phyloP scores from a whole-genome alignment of 176 grass and related monocot genomes.

The Luzula sylvatica region DNA sequence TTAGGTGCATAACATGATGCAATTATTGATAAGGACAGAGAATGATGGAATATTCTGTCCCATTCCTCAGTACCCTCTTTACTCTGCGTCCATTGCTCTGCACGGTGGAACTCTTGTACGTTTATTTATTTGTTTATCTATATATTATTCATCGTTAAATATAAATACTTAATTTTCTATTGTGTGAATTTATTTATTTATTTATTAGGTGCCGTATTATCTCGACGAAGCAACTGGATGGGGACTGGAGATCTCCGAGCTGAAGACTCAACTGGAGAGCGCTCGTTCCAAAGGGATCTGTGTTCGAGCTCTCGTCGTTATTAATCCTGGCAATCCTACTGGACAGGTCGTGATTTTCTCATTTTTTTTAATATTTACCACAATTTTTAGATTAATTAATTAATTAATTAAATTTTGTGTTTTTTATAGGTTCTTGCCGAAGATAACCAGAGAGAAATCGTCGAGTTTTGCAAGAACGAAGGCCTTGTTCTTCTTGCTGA shows the following conservation, averaged over 20 bases:
- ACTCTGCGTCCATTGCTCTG: slow-evolving; percentile 92
- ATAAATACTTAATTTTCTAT: too few species aligned
- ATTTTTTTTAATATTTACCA: slow-evolving; percentile 14
- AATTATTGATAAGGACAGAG: slow-evolving; percentile 83
- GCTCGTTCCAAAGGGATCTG: slow-evolving; percentile 67
- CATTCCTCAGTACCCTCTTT: slow-evolving; percentile 96
- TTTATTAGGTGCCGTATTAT: slow-evolving; percentile 84
- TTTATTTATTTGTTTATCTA: slow-evolving; percentile 8
- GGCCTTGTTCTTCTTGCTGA: slow-evolving; percentile 94
- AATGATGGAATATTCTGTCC: slow-evolving; percentile 94
- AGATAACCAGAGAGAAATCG: slow-evolving; percentile 75
- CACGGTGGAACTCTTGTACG: slow-evolving; percentile 97
- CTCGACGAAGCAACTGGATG: slow-evolving; percentile 86
- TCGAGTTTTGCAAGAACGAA: slow-evolving; percentile 83
- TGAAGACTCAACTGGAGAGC: slow-evolving; percentile 82
- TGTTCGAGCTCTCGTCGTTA: slow-evolving; percentile 86
- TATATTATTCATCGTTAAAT: too few species aligned
- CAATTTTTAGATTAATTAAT: slow-evolving; percentile 3
- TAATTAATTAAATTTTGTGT: not conserved
- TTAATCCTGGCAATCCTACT: slow-evolving; percentile 98
- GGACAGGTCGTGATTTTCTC: slow-evolving; percentile 48
- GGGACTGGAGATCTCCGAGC: slow-evolving; percentile 85
- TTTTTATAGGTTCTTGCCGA: slow-evolving; percentile 71
- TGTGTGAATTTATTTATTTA: not conserved
- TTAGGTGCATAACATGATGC: slow-evolving; percentile 98